Conservation (phyloP, 768 basidiomycete species). For the Collybia sp. region DNA sequence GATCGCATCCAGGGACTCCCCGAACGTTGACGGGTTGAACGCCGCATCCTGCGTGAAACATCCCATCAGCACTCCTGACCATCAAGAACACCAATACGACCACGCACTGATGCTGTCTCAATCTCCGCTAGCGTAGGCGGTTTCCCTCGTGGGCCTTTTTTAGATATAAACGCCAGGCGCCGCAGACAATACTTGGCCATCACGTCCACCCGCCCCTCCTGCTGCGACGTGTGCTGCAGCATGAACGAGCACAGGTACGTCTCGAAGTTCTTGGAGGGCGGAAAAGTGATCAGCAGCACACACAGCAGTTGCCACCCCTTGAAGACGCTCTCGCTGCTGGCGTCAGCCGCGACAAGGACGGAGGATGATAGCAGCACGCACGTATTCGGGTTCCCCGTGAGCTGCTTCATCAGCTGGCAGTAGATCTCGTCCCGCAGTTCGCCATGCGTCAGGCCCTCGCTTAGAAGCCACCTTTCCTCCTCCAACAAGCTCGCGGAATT, state of each 20-base stretch:
- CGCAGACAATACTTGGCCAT: conserved; percentile 91
- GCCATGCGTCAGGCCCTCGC: conserved; percentile 72
- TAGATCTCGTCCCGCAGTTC: conserved; percentile 93
- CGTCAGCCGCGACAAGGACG: conserved; percentile 1
- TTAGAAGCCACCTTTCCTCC: conserved; percentile 83
- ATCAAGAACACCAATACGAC: not conserved
- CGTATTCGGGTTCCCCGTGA: conserved; percentile 77
- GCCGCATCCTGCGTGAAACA: conserved; percentile 65
- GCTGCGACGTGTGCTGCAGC: conserved; percentile 56
- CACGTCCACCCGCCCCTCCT: conserved; percentile 76
- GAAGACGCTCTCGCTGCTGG: conserved; percentile 71
- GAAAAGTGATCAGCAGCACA: conserved; percentile 87
- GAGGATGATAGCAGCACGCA: conserved; percentile 31
- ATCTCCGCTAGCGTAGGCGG: conserved; percentile 81
- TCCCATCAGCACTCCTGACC: too few relatives aligned
- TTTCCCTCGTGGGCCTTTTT: conserved; percentile 85
- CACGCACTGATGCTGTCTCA: conserved; percentile 78
- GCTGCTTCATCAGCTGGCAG: conserved; percentile 89
- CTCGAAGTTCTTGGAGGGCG: conserved; percentile 91
- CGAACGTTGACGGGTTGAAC: conserved; percentile 93
- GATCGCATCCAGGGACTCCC: conserved; percentile 82
- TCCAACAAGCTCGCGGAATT: conserved; percentile 50
- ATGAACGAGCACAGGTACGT: conserved; percentile 80
- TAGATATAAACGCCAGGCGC: conserved; percentile 68
- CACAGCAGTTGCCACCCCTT: conserved; percentile 93